These are phyloP conservation scores for Podila epicladia DNA, from an alignment of 192 early-diverging fungal genomes.

Conservation along the genomic window DNA sequence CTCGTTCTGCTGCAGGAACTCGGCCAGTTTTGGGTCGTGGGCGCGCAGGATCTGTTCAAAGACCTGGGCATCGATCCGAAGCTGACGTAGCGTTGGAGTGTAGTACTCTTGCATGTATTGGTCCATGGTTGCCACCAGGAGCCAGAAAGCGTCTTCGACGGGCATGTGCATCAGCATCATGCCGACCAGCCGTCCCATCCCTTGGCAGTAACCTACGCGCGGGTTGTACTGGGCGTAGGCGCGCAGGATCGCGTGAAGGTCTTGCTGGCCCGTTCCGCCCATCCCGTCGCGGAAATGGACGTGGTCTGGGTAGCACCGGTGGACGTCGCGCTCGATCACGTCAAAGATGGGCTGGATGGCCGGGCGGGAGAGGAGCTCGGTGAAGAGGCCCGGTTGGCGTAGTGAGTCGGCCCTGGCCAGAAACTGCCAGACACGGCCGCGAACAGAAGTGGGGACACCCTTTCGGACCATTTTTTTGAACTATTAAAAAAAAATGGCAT, in stretches of 20 bases:
- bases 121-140: constrained; percentile 79
- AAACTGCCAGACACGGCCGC: constrained; percentile 75
- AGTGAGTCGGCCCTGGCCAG: constrained; percentile 64
- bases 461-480: constrained; percentile 75
- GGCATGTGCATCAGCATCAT: constrained; percentile 90
- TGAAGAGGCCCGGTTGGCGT: constrained; percentile 58
- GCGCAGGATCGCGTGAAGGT: constrained; percentile 80
- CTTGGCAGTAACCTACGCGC: constrained; percentile 93
- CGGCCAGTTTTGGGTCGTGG: constrained; percentile 71
- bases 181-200: constrained; percentile 93
- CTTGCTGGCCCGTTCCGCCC: constrained; percentile 78
- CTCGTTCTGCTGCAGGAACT: constrained; percentile 79
- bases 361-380: constrained; percentile 46
- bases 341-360: constrained; percentile 75
- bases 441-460: constrained; percentile 77
- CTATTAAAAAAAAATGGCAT: constrained; percentile 40
- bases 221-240: constrained; percentile 92
- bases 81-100: constrained; percentile 72
- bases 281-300: constrained; percentile 75
- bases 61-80: constrained; percentile 83
- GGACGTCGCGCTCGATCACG: constrained; percentile 91
- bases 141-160: constrained; percentile 91
- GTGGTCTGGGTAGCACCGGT: constrained; percentile 91
- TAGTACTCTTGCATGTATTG: constrained; percentile 85
- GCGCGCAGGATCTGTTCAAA: constrained; percentile 82